phyloP scores from a whole-genome alignment of 768 basidiomycete genomes.

The Austroboletus eburneus region DNA sequence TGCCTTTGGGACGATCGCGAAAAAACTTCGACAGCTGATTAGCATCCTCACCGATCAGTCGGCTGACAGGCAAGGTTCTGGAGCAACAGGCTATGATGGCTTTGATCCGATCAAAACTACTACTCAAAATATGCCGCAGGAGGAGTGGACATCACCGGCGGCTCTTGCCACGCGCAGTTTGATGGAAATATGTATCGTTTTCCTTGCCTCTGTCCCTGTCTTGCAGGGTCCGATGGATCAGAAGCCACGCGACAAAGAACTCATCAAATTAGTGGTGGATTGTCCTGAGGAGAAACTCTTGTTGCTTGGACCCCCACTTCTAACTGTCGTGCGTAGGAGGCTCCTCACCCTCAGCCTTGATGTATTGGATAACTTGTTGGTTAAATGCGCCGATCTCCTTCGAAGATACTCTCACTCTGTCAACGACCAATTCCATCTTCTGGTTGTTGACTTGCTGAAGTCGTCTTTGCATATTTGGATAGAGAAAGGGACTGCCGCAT shows the following conservation, averaged over 20 bases:
- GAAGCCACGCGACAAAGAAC: slow-evolving; percentile 56
- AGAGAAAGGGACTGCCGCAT: slow-evolving; percentile 24
- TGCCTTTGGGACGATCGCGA: slow-evolving; percentile 30
- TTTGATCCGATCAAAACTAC: slow-evolving; percentile 53
- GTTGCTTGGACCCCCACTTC: slow-evolving; percentile 51
- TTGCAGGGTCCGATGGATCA: slow-evolving; percentile 57
- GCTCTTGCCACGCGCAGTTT: slow-evolving; percentile 32
- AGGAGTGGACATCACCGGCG: slow-evolving; percentile 27
- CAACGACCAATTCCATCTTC: slow-evolving; percentile 48
- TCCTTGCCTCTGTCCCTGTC: slow-evolving; percentile 60
- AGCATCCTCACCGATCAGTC: slow-evolving; percentile 28
- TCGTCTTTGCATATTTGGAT: slow-evolving; percentile 63
- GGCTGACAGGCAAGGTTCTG: slow-evolving; percentile 18
- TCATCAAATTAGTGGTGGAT: slow-evolving; percentile 49
- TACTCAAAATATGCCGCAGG: slow-evolving; percentile 29
- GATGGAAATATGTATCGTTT: slow-evolving; percentile 50
- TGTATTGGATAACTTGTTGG: slow-evolving; percentile 51
- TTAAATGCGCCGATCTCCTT: slow-evolving; percentile 50
- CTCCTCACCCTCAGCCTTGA: slow-evolving; percentile 49
- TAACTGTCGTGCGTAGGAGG: slow-evolving; percentile 51
- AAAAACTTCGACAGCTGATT: slow-evolving; percentile 40
- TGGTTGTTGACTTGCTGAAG: slow-evolving; percentile 59
- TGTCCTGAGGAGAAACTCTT: slow-evolving; percentile 55
- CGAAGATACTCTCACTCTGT: slow-evolving; percentile 49
- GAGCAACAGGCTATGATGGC: slow-evolving; percentile 48